Evolutionary conservation across 2,329 filamentous ascomycete species (phyloP), one percentile per base, ranked within the genome.

Genomic region (Phoma sp.): DNA sequence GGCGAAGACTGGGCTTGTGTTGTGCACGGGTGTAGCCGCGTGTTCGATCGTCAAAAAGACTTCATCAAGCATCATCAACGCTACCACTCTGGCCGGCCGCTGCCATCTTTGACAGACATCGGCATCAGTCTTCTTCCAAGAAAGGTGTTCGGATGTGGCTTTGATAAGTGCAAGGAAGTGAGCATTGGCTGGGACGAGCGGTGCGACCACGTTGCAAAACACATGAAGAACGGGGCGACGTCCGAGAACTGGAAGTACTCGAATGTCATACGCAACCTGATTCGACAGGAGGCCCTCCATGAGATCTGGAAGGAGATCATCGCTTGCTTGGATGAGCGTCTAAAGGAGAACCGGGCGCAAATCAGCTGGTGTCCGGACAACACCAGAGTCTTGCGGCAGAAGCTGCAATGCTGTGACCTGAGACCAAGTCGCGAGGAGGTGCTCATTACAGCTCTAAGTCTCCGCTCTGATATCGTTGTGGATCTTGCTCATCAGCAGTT

Each of bases 141-240:
- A 46, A 64, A 60, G 47, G 69, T 74, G 0, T 75, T 73, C 53
- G 71, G 71, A n/a, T 75, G 72, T 56, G 72, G 72, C 0, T 75
- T 75, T 50, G 68, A 73, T 41, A 72, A 71, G 35, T 75, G 72
- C 47, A 75, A 75, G 62, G 70, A 72, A 36, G 70, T 75, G 18
- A 73, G 69, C 62, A 72, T 72, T 44, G 70, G 70, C 27, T 75
- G 71, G 71, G 71, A 75, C 35, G 71, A 74, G 50, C 65, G 72
- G 41, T 74, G 71, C 54, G 69, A 74, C 49, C 72, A 75, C 42
- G 70, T 75, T 35, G 72, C 71, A 5, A 72, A 74, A 47, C 71
- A 74, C 41, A 74, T 74, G 70, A 72, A 74, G 57, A 72, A 74
- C 22, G 72, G 72, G 18, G 63, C 65, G 11, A 67, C 62, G 7